These are phyloP conservation scores for Hondaea fermentalgiana DNA, from an alignment of 108 stramenopile genomes.

Conservation along the genomic window DNA sequence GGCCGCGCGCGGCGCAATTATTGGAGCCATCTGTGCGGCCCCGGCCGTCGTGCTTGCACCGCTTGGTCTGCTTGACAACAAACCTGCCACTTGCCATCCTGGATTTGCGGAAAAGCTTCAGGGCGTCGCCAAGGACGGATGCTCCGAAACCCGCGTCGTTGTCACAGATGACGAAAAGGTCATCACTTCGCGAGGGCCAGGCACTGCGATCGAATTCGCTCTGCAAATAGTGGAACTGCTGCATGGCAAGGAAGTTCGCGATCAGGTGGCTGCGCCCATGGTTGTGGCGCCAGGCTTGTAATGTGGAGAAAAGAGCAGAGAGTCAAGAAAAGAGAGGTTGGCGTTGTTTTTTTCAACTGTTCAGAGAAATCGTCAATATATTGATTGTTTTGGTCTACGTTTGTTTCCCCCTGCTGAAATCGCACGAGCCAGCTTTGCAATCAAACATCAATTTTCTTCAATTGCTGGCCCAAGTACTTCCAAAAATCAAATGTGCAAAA, in stretches of 20 bases:
- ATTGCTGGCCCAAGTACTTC: no score
- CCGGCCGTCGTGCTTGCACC: conserved; percentile 3
- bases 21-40: background rate
- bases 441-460: no score
- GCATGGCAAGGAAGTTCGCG: background rate
- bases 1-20: background rate
- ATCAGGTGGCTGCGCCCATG: conserved; percentile 1
- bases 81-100: background rate
- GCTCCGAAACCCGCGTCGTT: background rate
- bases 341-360: no score
- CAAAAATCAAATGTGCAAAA: no score
- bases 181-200: background rate
- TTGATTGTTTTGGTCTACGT: no score
- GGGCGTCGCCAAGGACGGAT: background rate
- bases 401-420: background rate
- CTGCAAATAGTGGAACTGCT: background rate
- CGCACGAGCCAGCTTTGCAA: background rate
- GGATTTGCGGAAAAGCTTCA: background rate
- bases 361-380: no score
- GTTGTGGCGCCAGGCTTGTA: background rate
- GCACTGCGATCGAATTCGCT: background rate
- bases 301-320: background rate
- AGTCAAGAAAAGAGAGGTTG: background rate
- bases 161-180: background rate
- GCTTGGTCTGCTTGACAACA: background rate